phyloP scores from a whole-genome alignment of 2,329 filamentous ascomycete genomes.

The Hypocrella siamensis region DNA sequence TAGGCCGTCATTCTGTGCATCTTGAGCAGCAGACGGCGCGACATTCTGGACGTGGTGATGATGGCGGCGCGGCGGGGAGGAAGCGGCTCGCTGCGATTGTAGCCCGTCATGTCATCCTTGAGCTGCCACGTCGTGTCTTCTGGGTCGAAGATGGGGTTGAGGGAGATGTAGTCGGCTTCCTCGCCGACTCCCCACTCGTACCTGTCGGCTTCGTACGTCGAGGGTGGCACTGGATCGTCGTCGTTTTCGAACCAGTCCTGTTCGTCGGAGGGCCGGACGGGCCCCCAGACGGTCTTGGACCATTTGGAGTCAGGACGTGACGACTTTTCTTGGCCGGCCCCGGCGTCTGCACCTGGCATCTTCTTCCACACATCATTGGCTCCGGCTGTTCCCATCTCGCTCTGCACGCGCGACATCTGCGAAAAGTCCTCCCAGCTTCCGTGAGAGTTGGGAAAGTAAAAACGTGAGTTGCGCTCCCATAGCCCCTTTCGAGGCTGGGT shows the following conservation, averaged over 20 bases:
- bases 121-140: constrained; percentile 75
- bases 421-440: constrained; percentile 69
- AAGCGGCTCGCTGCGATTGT: constrained; percentile 46
- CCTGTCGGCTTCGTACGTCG: constrained; percentile 57
- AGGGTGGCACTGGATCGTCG: constrained; percentile 59
- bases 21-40: constrained; percentile 57
- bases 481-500: constrained; percentile 63
- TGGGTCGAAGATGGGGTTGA: constrained; percentile 86
- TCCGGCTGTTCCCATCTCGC: constrained; percentile 50
- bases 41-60: constrained; percentile 77
- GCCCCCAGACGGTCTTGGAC: constrained; percentile 69
- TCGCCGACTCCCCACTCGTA: constrained; percentile 81
- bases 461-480: constrained; percentile 67
- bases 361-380: constrained; percentile 53
- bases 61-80: constrained; percentile 69
- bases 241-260: constrained; percentile 58
- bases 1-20: constrained; percentile 87
- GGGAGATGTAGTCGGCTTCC: constrained; percentile 79
- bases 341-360: constrained; percentile 24
- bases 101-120: constrained; percentile 69
- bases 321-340: too few relatives aligned
- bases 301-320: constrained; percentile 19
- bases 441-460: constrained; percentile 63
- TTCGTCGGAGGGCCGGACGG: constrained; percentile 50
- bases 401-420: constrained; percentile 57